Evolutionary conservation across 2,329 filamentous ascomycete genomes (phyloP), one percentile per base, ranked within the genome.

Genomic region (Neofusicoccum ribis): DNA sequence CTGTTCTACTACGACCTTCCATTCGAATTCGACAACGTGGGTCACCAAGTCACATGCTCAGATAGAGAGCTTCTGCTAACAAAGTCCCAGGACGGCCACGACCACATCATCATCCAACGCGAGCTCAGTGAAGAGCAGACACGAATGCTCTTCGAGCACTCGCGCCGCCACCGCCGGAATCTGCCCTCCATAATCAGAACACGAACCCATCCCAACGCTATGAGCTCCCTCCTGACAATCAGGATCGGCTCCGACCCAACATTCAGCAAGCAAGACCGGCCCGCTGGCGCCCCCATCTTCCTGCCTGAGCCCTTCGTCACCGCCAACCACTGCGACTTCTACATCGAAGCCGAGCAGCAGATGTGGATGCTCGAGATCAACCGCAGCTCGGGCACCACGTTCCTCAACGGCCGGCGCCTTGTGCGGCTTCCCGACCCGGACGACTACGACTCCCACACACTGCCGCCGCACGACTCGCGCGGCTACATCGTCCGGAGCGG

Each of bases 1-100:
- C 27, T 65, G 9, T 52, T 54, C 14, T 65, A 62, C 11, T 62
- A 62, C n/a, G 56, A 52, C 31, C 64, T 65, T 37, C 56, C 56
- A 5, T 65, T 54, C 12, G n/a, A 58, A 5, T 49, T 64, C 17
- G 62, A 54, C 27, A 49, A 9, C 14, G 51, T 37, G 41, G 50
- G 23, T 27, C 36, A 4, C 39, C 14, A 23, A 23, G 14, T 37
- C 23, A 8, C 11, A 3, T 11, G n/a, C 44, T n/a, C 4, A 2
- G 9, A 6, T 3, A 9, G 20, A 9, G 15, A 12, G 14, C 7
- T 27, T 31, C 23, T 8, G 17, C 52, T 58, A 14, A 58, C 20
- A 23, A 3, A 8, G n/a, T 56, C 17, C 36, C 31, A 50, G 64
- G 8, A 36, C n/a, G 20, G 63, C 20, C 39, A 27, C 17, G 31